A percentile compares a stretch with the other conserved stretches of the same genome.
These are phyloP conservation scores for Colletotrichum coccodes DNA, from an alignment of 2,329 filamentous ascomycete genomes.

Conservation along the genomic window DNA sequence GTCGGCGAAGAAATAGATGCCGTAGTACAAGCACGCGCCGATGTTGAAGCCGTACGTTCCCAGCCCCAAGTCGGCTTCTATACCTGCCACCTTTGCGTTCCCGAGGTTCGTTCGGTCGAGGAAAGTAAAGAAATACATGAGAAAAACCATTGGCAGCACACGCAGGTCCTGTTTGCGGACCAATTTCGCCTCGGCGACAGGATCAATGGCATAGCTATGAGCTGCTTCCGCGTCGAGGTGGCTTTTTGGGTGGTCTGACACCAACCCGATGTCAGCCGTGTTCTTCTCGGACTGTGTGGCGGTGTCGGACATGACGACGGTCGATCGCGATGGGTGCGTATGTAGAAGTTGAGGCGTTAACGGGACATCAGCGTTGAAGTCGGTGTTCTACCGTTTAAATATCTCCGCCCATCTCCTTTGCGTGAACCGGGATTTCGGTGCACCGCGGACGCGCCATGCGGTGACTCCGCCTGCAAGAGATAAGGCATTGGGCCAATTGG, in stretches of 20 bases:
- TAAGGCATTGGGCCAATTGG: not conserved
- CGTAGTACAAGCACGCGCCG: conserved; percentile 36
- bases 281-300: conserved; percentile 2
- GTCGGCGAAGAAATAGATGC: conserved; percentile 36
- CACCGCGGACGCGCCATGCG: not conserved
- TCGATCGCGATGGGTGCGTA: not conserved
- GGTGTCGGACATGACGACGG: not conserved
- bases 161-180: conserved; percentile 44
- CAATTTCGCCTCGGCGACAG: conserved; percentile 32
- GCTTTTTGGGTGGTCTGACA: not conserved
- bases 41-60: conserved; percentile 40
- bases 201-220: conserved; percentile 33
- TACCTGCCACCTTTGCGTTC: conserved; percentile 58
- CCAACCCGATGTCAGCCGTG: not conserved
- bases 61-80: conserved; percentile 52
- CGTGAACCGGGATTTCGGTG: not conserved
- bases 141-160: conserved; percentile 60
- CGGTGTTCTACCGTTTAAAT: not conserved
- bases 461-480: not conserved
- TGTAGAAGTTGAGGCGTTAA: too few species aligned
- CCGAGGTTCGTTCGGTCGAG: conserved; percentile 60
- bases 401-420: not conserved
- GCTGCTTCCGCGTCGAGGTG: conserved; percentile 33
- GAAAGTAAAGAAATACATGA: conserved; percentile 65
- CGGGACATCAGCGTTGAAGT: not conserved